These are phyloP conservation scores for Lactarius trivialis DNA, from an alignment of 768 basidiomycete genomes.

Conservation along the genomic window DNA sequence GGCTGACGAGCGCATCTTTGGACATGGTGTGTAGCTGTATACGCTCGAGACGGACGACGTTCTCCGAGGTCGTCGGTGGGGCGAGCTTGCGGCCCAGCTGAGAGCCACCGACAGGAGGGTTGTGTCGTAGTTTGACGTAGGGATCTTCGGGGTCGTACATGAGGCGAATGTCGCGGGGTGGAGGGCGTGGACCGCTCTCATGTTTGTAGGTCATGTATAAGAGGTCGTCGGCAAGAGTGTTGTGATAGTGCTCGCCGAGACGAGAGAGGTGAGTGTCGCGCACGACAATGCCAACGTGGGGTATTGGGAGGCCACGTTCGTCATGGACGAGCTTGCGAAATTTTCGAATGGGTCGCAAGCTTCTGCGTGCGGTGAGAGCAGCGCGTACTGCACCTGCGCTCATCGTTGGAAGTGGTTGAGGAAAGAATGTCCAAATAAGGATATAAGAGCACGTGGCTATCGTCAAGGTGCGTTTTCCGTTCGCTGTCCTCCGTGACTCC, in stretches of 20 bases:
- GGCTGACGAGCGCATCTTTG: slow-evolving; percentile 69
- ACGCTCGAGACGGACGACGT: slow-evolving; percentile 70
- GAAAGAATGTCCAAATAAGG: background rate
- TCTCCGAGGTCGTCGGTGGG: slow-evolving; percentile 58
- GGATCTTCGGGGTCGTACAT: slow-evolving; percentile 73
- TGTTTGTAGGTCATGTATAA: slow-evolving; percentile 95
- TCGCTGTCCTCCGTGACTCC: background rate
- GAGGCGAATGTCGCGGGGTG: slow-evolving; percentile 53
- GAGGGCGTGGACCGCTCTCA: slow-evolving; percentile 46
- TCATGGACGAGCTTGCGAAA: slow-evolving; percentile 36
- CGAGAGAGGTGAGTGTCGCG: slow-evolving; percentile 70
- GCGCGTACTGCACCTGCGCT: slow-evolving; percentile 5
- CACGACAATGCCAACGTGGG: slow-evolving; percentile 57
- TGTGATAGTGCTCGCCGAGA: slow-evolving; percentile 77
- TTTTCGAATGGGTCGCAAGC: slow-evolving; percentile 11
- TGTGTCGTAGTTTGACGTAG: slow-evolving; percentile 72
- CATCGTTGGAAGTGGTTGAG: background rate
- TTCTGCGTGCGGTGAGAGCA: background rate
- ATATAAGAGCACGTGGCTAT: background rate
- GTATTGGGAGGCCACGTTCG: slow-evolving; percentile 60
- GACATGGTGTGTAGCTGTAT: slow-evolving; percentile 84
- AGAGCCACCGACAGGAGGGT: slow-evolving; percentile 65
- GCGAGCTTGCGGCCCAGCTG: slow-evolving; percentile 61
- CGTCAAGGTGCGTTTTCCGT: background rate
- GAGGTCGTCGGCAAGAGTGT: slow-evolving; percentile 76